phyloP scores from a whole-genome alignment of 257 asterid genomes.

The Solanum arcanum region DNA sequence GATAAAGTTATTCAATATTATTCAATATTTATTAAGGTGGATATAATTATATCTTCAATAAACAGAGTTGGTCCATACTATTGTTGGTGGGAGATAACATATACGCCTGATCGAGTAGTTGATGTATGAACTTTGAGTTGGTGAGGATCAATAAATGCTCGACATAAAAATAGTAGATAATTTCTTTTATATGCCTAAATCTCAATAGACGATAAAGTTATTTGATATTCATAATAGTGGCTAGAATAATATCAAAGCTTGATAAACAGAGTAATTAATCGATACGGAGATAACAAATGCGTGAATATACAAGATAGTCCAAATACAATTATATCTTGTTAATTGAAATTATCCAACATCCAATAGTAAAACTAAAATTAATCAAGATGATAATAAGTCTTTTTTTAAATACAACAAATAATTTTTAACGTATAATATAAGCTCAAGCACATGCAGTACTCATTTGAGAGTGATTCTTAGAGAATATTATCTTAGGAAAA shows the following conservation, averaged over 20 bases:
- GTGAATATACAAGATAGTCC: not conserved
- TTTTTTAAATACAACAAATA: not conserved
- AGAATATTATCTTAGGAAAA: not conserved
- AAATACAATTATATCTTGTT: too few species aligned
- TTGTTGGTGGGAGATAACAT: not conserved
- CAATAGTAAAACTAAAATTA: not conserved
- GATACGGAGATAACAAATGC: not conserved
- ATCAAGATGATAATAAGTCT: not conserved
- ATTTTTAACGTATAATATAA: not conserved
- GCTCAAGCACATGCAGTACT: not conserved
- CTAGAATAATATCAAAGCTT: not conserved
- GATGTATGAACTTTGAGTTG: not conserved
- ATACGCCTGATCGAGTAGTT: not conserved
- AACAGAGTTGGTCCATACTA: not conserved
- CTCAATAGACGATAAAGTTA: not conserved
- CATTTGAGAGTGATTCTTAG: not conserved
- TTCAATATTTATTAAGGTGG: not conserved
- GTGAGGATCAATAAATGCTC: not conserved
- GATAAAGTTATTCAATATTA: not conserved
- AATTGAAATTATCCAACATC: not conserved
- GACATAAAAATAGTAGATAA: not conserved
- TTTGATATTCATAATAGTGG: too few species aligned
- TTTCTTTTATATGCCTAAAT: not conserved
- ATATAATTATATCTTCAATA: not conserved
- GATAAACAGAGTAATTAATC: not conserved